Base-by-base conservation (phyloP, 108 stramenopile genomes). In the Nitzschia sp. region DNA sequence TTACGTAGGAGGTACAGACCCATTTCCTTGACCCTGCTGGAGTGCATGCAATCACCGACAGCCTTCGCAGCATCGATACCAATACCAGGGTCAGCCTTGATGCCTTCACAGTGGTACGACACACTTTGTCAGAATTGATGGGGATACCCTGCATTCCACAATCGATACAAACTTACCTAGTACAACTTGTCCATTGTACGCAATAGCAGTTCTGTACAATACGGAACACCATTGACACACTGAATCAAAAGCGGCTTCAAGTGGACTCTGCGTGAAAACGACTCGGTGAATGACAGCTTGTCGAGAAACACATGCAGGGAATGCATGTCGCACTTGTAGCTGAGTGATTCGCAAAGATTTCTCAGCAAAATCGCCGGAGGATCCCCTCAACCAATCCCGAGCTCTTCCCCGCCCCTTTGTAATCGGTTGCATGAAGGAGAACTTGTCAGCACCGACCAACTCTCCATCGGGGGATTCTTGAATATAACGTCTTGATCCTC, bases 201-300 rank as follows among this genome's bases (percentile, higher is more conserved):
- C 89, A 44, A 91, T 78, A 17, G 85, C 82, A 42, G 94, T 92
- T 43, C 91, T 78, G 63, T 91, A 95, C 11, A 95, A 82, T 15
- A 95, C 79, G 14, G 94, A 79, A 64, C 91, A 92, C 94, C 94
- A 95, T 20, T 85, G 88, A 67, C 91, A 89, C 10, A 92, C 75
- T 29, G 87, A 81, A 37, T 90, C 90, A 9, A 87, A 68, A 11
- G 87, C 86, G 44, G 90, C 89, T 66, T 92, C 89, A 12, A 95
- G 80, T 34, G 91, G 90, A 67, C 91, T 91, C 68, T 86, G 86
- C 2, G 80, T 83, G 75, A 82, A 89, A 10, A 92, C 91, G 12
- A 83, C 72, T 19, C 94, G 84, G 59, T 91, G 83, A 38, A 87
- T 78, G 7, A 95, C 86, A 42, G 80, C 68, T 65, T 92, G 94